phyloP scores from a whole-genome alignment of 345 rosid genomes.

The Corchorus capsularis region DNA sequence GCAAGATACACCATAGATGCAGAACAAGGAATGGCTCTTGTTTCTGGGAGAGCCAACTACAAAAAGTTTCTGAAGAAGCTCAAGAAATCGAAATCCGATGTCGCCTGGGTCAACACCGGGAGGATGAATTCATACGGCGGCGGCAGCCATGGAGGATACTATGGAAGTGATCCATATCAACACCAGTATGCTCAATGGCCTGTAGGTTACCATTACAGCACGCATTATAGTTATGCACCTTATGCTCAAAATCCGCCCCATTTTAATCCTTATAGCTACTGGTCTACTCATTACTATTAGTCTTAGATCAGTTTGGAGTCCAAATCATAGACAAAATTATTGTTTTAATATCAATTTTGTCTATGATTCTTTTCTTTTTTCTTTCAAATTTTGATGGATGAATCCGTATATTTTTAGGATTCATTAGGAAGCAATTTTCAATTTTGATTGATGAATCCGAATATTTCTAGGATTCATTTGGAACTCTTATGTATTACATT shows the following conservation, averaged over 20 bases:
- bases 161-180: neutral
- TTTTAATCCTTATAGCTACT: neutral
- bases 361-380: neutral
- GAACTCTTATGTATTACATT: neutral
- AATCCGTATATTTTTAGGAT: slow-evolving; percentile 12
- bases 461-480: no score
- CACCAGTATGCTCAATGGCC: neutral
- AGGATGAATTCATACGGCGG: neutral
- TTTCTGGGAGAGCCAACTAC: neutral
- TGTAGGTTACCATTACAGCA: neutral
- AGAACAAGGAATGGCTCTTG: neutral
- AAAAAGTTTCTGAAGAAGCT: neutral
- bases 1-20: slow-evolving; percentile 13
- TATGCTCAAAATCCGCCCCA: neutral
- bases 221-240: neutral
- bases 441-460: no score
- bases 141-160: neutral
- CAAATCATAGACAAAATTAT: neutral
- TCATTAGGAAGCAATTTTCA: neutral
- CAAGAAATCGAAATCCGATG: neutral
- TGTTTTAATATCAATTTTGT: neutral
- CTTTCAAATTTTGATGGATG: neutral
- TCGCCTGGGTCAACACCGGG: slow-evolving; percentile 1
- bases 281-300: slow-evolving; percentile 3
- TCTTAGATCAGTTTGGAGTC: neutral